A percentile compares a stretch with the other conserved stretches of the same genome.
These are phyloP conservation scores for Penicillium flavigenum DNA, from an alignment of 495 filamentous ascomycete genomes.

Conservation along the genomic window DNA sequence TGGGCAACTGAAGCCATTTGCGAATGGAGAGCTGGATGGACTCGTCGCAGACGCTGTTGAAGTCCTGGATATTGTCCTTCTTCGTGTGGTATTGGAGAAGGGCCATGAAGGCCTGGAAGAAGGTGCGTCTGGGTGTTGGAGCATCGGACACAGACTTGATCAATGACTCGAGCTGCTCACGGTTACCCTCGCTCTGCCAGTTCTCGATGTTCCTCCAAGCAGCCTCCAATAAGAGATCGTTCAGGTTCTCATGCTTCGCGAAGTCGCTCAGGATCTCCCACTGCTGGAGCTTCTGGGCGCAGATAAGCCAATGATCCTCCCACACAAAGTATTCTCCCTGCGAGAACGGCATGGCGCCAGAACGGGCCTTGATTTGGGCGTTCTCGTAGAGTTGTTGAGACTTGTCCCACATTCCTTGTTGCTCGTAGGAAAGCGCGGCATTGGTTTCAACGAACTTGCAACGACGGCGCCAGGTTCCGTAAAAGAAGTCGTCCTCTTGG, in stretches of 20 bases:
- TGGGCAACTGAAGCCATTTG: constrained; percentile 96
- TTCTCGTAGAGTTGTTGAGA: constrained; percentile 93
- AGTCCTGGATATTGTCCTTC: constrained; percentile 74
- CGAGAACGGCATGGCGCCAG: constrained; percentile 88
- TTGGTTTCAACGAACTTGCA: constrained; percentile 97
- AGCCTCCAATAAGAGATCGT: constrained; percentile 92
- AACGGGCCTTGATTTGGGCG: constrained; percentile 94
- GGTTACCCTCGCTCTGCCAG: constrained; percentile 81
- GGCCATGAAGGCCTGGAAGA: constrained; percentile 98
- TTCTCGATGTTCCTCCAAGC: constrained; percentile 92
- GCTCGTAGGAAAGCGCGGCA: constrained; percentile 93
- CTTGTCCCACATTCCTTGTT: constrained; percentile 99
- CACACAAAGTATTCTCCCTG: constrained; percentile 97
- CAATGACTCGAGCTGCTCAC: constrained; percentile 83
- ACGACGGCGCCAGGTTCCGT: constrained; percentile 93
- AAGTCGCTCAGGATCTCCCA: constrained; percentile 98
- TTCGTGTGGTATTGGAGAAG: constrained; percentile 90
- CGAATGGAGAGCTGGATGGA: constrained; percentile 93
- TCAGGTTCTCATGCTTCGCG: constrained; percentile 98
- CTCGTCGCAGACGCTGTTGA: constrained; percentile 88
- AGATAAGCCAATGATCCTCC: constrained; percentile 99
- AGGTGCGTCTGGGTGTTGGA: constrained; percentile 85
- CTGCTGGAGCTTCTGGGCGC: constrained; percentile 96
- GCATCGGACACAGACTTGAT: constrained; percentile 97
- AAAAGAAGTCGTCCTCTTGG: constrained; percentile 95